Percentiles rank a stretch among this genome's conserved stretches.
Conservation (phyloP, 768 basidiomycete species). For the Austroboletus eburneus region DNA sequence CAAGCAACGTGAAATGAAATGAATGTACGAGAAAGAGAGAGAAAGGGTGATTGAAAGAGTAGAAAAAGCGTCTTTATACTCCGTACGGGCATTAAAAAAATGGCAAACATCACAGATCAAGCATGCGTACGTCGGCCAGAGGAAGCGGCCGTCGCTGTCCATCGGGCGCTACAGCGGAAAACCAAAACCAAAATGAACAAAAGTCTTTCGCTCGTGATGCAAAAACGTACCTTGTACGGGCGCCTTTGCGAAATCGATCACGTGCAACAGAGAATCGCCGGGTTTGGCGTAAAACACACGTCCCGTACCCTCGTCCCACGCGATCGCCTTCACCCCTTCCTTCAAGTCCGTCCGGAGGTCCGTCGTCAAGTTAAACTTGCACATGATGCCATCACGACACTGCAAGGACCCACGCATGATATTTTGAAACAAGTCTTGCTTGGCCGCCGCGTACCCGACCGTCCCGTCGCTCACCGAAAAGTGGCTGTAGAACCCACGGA, state of each 20-base stretch:
- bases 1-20: not conserved
- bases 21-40: not conserved
- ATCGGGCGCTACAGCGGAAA: conserved; percentile 28
- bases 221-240: conserved; percentile 33
- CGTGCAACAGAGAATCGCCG: conserved; percentile 36
- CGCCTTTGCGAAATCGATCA: conserved; percentile 46
- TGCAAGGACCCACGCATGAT: conserved; percentile 17
- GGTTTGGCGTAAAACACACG: conserved; percentile 50
- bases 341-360: conserved; percentile 18
- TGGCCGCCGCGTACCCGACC: conserved; percentile 19
- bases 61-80: not conserved
- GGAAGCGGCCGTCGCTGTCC: conserved; percentile 31
- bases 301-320: conserved; percentile 66
- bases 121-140: conserved; percentile 30
- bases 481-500: conserved; percentile 31
- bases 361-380: conserved; percentile 18
- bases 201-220: too few relatives aligned
- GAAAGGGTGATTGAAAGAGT: not conserved
- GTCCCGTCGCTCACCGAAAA: conserved; percentile 35
- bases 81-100: too few relatives aligned
- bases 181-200: not conserved
- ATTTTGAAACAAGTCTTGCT: conserved; percentile 19
- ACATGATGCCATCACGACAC: conserved; percentile 20
- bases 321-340: conserved; percentile 43
- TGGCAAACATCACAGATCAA: conserved; percentile 18